Conservation (phyloP, 202 grass and related monocot genomes). For the Alloteropsis angusta region DNA sequence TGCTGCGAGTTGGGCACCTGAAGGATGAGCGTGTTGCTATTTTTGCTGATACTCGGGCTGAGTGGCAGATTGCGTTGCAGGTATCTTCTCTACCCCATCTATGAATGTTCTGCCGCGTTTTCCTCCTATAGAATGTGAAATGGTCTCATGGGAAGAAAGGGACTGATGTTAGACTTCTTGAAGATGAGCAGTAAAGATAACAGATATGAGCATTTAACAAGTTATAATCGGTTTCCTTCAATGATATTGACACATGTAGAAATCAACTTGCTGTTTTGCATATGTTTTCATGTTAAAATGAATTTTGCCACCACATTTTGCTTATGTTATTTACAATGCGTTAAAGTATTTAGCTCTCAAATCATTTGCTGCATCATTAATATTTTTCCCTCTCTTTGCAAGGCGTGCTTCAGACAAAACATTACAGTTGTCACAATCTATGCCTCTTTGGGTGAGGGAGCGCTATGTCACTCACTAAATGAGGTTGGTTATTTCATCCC, state of each 20-base stretch:
- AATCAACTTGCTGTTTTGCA: not conserved
- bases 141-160: not conserved
- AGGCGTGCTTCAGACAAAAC: conserved; percentile 94
- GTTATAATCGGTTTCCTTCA: not conserved
- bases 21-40: conserved; percentile 67
- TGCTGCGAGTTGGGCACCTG: conserved; percentile 55
- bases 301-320: not conserved
- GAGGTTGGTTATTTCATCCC: conserved; percentile 44
- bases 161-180: not conserved
- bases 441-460: conserved; percentile 80
- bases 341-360: not conserved
- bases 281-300: not conserved
- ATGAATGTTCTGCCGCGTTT: not conserved
- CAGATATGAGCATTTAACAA: not conserved
- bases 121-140: not conserved
- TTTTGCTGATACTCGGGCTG: conserved; percentile 80
- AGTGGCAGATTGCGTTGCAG: conserved; percentile 95
- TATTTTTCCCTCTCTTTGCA: conserved; percentile 18
- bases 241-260: not conserved
- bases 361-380: conserved; percentile 17
- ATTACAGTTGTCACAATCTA: conserved; percentile 87
- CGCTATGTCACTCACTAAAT: conserved; percentile 89
- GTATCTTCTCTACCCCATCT: conserved; percentile 23
- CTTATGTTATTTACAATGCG: conserved; percentile 1
- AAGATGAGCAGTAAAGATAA: not conserved